Evolutionary conservation across 2,329 filamentous ascomycete genomes (phyloP), one percentile per base, ranked within the genome.

Genomic region (Colletotrichum sp.): DNA sequence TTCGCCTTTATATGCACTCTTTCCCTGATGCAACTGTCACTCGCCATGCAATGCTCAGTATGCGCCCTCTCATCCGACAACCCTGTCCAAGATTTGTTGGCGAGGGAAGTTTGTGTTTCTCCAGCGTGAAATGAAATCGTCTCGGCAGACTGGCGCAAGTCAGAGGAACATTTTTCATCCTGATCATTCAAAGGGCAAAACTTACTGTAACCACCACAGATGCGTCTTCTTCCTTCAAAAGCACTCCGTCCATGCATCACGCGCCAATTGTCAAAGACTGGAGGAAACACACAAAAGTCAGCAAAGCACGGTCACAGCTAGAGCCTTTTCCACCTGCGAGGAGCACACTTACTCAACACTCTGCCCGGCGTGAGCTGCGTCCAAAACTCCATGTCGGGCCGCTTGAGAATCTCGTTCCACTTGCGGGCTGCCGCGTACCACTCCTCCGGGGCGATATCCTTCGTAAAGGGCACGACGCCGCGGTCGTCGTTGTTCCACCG

Each of bases 221-320:
- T 95, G 79, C 96, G 92, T 79, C 97, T 89, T 82, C 94, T 92
- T 2, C 97, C 97, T 8, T 93, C 94, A 81, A 99, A 99, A 0
- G 91, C 91, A 68, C 93, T 93, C 80, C 97, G 89, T 2, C 96
- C 97, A 84, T 99, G 97, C 79, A 99, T 86, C 39, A 98, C 94
- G 75, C 97, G 91, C 96, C 96, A 98, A 82, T 99, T 99, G 83
- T 99, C 95, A 84, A 99, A 98, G 63, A 99, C 94, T 95, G 49
- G 10, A n/a, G 8, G 16, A 21, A 52, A 52, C 10, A 5, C 16
- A 16, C 16, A 16, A 24, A 36, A 26, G 62, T 82, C n/a, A 84
- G 77, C 32, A 72, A 24, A 57, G 39, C n/a, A 8, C 26, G 49
- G 4, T 18, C n/a, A 28, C 24, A 59, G 18, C 18, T 62, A 12